Base-by-base conservation (phyloP, 805 yeast species). In the Metschnikowia koreensis region DNA sequence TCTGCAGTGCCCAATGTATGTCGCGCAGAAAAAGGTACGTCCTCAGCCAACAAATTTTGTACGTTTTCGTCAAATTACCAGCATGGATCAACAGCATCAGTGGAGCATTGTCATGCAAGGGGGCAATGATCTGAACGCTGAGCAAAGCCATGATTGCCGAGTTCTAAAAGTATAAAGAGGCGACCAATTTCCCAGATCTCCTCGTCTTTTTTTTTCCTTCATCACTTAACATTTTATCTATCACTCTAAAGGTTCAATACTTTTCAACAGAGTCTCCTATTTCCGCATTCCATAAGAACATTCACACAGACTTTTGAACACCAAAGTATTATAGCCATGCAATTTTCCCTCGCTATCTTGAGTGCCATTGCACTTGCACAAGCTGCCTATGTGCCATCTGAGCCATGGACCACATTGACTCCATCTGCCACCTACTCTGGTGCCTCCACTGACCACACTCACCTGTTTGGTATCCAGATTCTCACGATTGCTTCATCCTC, bases 381-480 rank as follows among this genome's bases (percentile, higher is more conserved):
- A 47, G 86, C 87, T 47, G 89, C 89, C 52, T 80, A 80, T 60
- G 81, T 82, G 59, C 87, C 87, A 56, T 68, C 83, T 48, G 85
- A 81, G 54, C 83, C 86, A 61, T 86, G 87, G 87, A 69, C 86
- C 49, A 83, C 90, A 50, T 76, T 87, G 68, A 85, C 91, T 38
- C 92, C 94, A 59, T 80, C 79, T 44, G 67, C 81, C 8, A 63
- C 77, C 44, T 76, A 77, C 54, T 58, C 81, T 10, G 82, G 83
- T 62, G 86, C 82, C 55, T 60, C 77, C 46, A 81, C 88, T 44
- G 81, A 81, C 60, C 80, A 80, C 76, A 53, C 80, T 40, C 67
- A 71, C 45, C 65, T 78, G 46, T 86, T 86, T 62, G 93, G 92
- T 73, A 85, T 86, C 62, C 87, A 86, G 53, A 82, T 86, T 56